Base-by-base conservation (phyloP, 106 monocot genomes). In the Amphibolis antarctica region DNA sequence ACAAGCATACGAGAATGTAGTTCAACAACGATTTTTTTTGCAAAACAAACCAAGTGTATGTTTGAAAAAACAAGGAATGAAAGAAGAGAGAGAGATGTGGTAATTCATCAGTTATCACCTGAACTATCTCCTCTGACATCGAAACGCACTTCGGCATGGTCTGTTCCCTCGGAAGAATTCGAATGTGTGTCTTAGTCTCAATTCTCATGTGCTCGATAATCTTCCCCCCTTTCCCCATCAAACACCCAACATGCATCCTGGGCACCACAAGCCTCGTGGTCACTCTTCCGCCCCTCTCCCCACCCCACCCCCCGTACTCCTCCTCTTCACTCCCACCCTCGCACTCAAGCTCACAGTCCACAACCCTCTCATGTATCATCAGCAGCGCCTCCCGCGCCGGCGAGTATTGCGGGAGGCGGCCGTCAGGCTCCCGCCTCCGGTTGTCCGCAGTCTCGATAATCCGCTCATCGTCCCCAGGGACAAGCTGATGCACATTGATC, bases 181-280 rank as follows among this genome's bases (percentile, higher is more conserved):
- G 56, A 42, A 98, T 98, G 69, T 91, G 98, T 17, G 98, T 91
- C 80, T 76, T 85, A 22, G 98, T 98, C 72, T 98, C 98, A 19
- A 82, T 88, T 73, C 91, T 82, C 98, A 98, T 98, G 62, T 88
- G 90, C 79, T 98, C 98, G 23, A 98, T 98, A 47, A 98, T 98
- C 72, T 98, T 91, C 44, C 98, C 98, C 11, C 91, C 91, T 57
- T 85, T 91, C 2, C 98, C 98, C 66, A 98, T 63, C 72, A 98
- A 69, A 54, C 98, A 98, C 25, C 98, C 98, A 11, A 98, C 98
- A 24, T 98, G 86, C 23, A 71, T 48, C 69, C 80, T 78, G 52
- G 91, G 91, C 69, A 98, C 91, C 18, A 98, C 85, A 57, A 98
- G 61, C 64, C 87, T 78, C 24, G 90, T 82, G 21, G 82, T 85